These are phyloP conservation scores for Salvia rosmarinus DNA, from an alignment of 257 asterid genomes.

Conservation along the genomic window DNA sequence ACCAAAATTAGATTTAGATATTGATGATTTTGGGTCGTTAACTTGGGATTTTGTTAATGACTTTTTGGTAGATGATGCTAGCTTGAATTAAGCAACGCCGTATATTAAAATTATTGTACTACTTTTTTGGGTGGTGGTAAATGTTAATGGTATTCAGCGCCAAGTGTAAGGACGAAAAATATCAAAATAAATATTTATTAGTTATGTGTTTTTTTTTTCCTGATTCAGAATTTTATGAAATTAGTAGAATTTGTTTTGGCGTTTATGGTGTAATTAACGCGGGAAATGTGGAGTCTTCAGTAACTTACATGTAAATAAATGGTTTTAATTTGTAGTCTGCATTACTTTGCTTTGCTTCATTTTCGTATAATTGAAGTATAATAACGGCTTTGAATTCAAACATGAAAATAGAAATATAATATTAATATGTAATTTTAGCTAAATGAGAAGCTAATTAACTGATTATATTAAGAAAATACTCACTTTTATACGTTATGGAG, in stretches of 20 bases:
- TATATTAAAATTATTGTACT: background rate
- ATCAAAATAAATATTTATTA: background rate
- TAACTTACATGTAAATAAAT: background rate
- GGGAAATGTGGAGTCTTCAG: slow-evolving; percentile 1
- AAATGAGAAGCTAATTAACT: background rate
- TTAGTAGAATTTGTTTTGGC: background rate
- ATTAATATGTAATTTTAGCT: too few species aligned
- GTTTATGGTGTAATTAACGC: slow-evolving; percentile 1
- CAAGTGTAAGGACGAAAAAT: background rate
- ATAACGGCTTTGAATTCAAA: too few species aligned
- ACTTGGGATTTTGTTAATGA: slow-evolving; percentile 48
- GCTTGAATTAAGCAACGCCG: background rate
- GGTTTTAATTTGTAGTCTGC: background rate
- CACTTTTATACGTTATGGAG: background rate
- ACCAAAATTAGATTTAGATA: slow-evolving; percentile 10
- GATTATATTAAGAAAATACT: background rate
- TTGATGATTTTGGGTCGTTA: slow-evolving; percentile 40
- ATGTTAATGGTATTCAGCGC: too few species aligned
- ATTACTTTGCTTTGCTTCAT: background rate
- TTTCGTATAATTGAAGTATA: too few species aligned
- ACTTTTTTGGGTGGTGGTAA: background rate
- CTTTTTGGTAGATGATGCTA: slow-evolving; percentile 31
- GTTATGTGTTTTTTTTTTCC: background rate
- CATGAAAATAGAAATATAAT: too few species aligned
- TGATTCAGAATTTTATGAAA: background rate